phyloP scores from a whole-genome alignment of 768 basidiomycete species.

The Flagelloscypha sp. region DNA sequence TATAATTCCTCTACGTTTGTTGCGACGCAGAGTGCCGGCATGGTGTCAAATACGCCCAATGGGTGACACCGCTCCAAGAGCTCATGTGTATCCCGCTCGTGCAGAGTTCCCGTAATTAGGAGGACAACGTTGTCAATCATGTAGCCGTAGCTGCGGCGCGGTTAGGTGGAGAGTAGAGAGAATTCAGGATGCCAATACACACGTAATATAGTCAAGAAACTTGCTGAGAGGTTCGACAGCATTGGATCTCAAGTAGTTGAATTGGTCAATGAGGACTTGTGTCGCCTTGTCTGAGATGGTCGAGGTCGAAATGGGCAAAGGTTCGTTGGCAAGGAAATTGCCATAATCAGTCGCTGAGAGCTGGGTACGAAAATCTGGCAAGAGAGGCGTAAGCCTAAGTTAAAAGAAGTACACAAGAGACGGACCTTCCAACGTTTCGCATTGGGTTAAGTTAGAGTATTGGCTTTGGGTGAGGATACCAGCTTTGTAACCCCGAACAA shows the following conservation, averaged over 20 bases:
- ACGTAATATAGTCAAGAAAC: constrained; percentile 98
- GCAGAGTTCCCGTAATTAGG: constrained; percentile 93
- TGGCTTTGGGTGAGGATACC: constrained; percentile 84
- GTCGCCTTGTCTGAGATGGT: constrained; percentile 97
- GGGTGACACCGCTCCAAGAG: constrained; percentile 95
- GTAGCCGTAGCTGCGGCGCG: constrained; percentile 74
- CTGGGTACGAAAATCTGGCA: constrained; percentile 89
- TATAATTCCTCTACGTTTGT: constrained; percentile 98
- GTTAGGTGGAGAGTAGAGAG: constrained; percentile 5
- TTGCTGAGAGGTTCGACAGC: constrained; percentile 85
- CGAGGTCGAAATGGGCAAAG: constrained; percentile 85
- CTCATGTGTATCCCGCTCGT: constrained; percentile 96
- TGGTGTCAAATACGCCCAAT: constrained; percentile 92
- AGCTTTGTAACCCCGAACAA: constrained; percentile 88
- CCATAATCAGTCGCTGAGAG: constrained; percentile 96
- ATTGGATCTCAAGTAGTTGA: constrained; percentile 88
- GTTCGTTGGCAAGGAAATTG: constrained; percentile 95
- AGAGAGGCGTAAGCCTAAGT: neutral
- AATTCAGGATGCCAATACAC: constrained; percentile 24
- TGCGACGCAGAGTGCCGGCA: constrained; percentile 98
- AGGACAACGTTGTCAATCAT: constrained; percentile 99
- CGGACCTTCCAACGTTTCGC: constrained; percentile 92
- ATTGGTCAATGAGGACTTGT: constrained; percentile 91
- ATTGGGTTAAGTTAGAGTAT: constrained; percentile 91
- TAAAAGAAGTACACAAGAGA: neutral